Conservation (phyloP, 2,329 filamentous ascomycete genomes). For the Biscogniauxia sp. region DNA sequence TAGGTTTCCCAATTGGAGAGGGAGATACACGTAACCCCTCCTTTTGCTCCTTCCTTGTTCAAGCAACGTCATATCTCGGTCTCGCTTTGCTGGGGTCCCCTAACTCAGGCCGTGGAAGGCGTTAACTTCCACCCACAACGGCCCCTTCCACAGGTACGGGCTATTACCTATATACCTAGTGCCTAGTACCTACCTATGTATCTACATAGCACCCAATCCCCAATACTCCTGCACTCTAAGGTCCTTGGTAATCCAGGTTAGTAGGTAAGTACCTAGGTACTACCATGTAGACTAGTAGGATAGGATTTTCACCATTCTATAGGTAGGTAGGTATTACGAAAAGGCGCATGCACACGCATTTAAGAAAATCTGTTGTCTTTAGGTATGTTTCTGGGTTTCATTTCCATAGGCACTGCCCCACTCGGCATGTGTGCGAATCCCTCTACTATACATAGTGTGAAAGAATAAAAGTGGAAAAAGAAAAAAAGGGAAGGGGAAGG, state of each 20-base stretch:
- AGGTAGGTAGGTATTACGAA: not conserved
- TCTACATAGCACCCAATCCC: too few relatives aligned
- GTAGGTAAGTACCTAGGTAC: too few relatives aligned
- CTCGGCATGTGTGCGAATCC: not conserved
- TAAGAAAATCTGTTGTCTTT: not conserved
- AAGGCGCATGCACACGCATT: not conserved
- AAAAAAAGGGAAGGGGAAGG: not conserved
- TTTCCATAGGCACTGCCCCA: not conserved
- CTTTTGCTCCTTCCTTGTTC: not conserved
- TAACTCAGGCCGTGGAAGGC: too few relatives aligned
- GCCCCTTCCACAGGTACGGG: too few relatives aligned
- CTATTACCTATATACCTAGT: too few relatives aligned
- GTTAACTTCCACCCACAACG: too few relatives aligned
- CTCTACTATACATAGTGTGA: not conserved
- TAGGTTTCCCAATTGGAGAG: too few relatives aligned
- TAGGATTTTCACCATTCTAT: not conserved
- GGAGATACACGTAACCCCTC: not conserved
- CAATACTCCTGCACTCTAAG: too few relatives aligned
- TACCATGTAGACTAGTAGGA: too few relatives aligned
- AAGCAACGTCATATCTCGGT: not conserved
- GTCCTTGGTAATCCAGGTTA: too few relatives aligned
- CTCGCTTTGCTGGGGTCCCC: not conserved
- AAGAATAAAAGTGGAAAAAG: too few relatives aligned
- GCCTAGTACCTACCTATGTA: too few relatives aligned
- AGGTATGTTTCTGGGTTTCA: not conserved